phyloP scores from a whole-genome alignment of 106 monocot genomes.

The Dioscorea zingiberensis region DNA sequence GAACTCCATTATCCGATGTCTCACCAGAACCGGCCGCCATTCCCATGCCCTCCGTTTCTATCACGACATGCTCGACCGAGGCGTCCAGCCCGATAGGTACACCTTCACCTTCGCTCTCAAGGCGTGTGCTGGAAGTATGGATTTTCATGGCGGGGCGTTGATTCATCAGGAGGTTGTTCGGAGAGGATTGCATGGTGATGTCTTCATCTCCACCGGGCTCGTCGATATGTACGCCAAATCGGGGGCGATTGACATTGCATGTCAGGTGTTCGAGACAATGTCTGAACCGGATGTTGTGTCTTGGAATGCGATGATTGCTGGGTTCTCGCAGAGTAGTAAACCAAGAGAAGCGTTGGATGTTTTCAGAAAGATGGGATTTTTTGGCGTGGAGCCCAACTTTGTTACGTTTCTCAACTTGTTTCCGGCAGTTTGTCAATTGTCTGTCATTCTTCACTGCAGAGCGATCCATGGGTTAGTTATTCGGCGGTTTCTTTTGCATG shows the following conservation, averaged over 20 bases:
- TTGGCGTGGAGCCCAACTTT: slow-evolving; percentile 24
- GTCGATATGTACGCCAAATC: slow-evolving; percentile 58
- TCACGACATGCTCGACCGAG: slow-evolving; percentile 9
- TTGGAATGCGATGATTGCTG: slow-evolving; percentile 71
- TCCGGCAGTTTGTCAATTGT: slow-evolving; percentile 42
- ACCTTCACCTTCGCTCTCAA: slow-evolving; percentile 60
- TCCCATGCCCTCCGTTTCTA: slow-evolving; percentile 22
- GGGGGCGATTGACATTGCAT: slow-evolving; percentile 31
- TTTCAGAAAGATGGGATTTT: slow-evolving; percentile 31
- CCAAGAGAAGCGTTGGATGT: slow-evolving; percentile 32
- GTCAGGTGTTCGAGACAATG: slow-evolving; percentile 58
- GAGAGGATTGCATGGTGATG: slow-evolving; percentile 36
- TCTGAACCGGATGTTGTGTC: slow-evolving; percentile 36
- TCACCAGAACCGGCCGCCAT: slow-evolving; percentile 15
- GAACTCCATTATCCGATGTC: slow-evolving; percentile 45
- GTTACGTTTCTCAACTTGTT: slow-evolving; percentile 66
- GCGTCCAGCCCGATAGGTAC: slow-evolving; percentile 44
- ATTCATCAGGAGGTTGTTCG: slow-evolving; percentile 27
- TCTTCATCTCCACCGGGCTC: slow-evolving; percentile 48
- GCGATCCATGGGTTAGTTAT: slow-evolving; percentile 44
- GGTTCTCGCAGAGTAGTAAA: slow-evolving; percentile 23
- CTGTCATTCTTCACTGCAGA: slow-evolving; percentile 27
- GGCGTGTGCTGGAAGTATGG: slow-evolving; percentile 44
- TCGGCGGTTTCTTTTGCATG: slow-evolving; percentile 20
- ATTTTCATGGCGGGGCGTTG: slow-evolving; percentile 11